Evolutionary conservation across 192 early-diverging fungal species (phyloP), one percentile per base, ranked within the genome.

Genomic region (Mortierella hygrophila): DNA sequence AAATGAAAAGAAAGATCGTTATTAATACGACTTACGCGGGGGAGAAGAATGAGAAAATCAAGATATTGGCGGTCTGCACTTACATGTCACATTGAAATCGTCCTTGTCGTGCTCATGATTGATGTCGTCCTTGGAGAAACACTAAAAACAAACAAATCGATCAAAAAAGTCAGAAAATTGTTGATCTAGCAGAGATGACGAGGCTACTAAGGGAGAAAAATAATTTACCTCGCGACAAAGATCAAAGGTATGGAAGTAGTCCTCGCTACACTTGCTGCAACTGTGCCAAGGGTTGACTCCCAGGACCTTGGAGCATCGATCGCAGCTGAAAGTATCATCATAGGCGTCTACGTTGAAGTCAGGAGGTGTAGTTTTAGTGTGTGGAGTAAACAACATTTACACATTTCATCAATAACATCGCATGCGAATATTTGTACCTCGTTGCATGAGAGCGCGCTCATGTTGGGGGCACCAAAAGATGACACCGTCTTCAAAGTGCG

Each of bases 391-490:
- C 60, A 10, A 9, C n/a, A 20, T 1, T 5, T 0, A 1, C 23
- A 55, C 2, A n/a, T 26, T 26, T 26, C 55, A 26, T 8, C 21
- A 3, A 26, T 13, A 20, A 18, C 2, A 52, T 20, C 26, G 11
- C 1, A 29, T 1, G 18, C 26, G 40, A 89, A 42, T 1, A 49
- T n/a, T 76, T 26, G 23, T 90, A 92, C 93, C 93, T 83, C 88
- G 88, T 73, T 91, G 80, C 29, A 90, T 72, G 6, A 92, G 83
- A 42, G 88, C 78, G 6, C 85, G 77, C 75, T 96, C 94, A 77
- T 98, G 97, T 40, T 88, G 90, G 5, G 95, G 92, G 77, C 97
- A 98, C 95, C 96, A 98, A 86, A 97, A 98, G 32, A 96, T 93
- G 57, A 93, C 92, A 13, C 97, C 97, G 52, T 93, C 91, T 41